Conservation (phyloP, 768 basidiomycete genomes). For the Suillus plorans region DNA sequence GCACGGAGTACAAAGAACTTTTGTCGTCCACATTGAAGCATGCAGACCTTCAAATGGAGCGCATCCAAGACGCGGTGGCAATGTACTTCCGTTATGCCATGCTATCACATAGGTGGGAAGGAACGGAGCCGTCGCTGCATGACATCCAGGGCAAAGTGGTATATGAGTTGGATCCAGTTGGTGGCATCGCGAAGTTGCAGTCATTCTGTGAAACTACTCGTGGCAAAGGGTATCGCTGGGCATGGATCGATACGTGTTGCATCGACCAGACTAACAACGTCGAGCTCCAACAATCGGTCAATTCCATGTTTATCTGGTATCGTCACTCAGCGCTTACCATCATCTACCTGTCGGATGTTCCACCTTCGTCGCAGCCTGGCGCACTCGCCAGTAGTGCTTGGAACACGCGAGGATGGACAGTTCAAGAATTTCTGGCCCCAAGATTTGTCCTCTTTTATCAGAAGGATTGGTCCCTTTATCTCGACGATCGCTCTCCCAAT, state of each 20-base stretch:
- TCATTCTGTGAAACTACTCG: background rate
- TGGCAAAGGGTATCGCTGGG: background rate
- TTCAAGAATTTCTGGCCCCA: background rate
- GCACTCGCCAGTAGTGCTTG: background rate
- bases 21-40: background rate
- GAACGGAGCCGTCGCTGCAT: background rate
- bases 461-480: background rate
- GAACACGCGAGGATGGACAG: background rate
- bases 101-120: background rate
- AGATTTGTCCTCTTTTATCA: background rate
- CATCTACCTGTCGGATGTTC: background rate
- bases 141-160: background rate
- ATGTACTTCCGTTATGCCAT: background rate
- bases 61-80: background rate
- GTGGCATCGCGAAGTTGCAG: background rate
- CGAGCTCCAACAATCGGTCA: background rate
- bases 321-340: background rate
- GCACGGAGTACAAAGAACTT: background rate
- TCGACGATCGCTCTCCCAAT: background rate
- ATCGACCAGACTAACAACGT: background rate
- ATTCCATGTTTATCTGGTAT: background rate
- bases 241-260: background rate
- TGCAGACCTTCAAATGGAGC: background rate
- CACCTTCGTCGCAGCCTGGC: background rate
- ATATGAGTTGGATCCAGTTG: background rate